Evolutionary conservation across 192 early-diverging fungal species (phyloP), one percentile per base, ranked within the genome.

Genomic region (Backusella morwellensis): DNA sequence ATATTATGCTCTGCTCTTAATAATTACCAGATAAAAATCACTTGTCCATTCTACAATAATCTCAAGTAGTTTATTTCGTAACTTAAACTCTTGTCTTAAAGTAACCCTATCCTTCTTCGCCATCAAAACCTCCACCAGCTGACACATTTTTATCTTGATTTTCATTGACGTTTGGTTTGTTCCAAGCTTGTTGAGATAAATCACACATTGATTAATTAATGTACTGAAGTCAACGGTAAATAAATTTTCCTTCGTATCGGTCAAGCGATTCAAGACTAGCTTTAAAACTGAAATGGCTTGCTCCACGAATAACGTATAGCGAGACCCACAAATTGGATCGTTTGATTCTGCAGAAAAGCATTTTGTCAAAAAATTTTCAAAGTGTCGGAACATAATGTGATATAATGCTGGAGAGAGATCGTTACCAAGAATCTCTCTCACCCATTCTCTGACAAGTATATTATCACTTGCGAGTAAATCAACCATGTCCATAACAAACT

Each of bases 341-440:
- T 21, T 71, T 32, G 35, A 41, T 15, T 32, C 88, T 78, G 42
- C 81, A 77, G 35, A 75, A 44, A 79, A 89, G 84, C 77, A 94
- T 35, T 81, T 82, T 0, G 75, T 80, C 17, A 91, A 88, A 21
- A 90, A 87, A 26, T 74, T 81, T 67, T 89, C 86, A 54, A 90
- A 56, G 66, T 88, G 84, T 41, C 80, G 83, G 73, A 92, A 90
- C 29, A 92, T 78, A 26, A 89, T 81, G 14, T 85, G 86, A 75
- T 93, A 95, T 42, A 95, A 72, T 6, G 86, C 81, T 6, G 87
- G 86, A 29, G 85, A 86, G n/a, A 96, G 84, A 59, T 95, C 95
- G 19, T 80, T 81, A 17, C 94, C 95, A n/a, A 97, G 80, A n/a
- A 92, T 89, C 38, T 96, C 93, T 73, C 92, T 92, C 12, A 89